phyloP scores from a whole-genome alignment of 2,329 filamentous ascomycete species.

The Shiraia sp. region DNA sequence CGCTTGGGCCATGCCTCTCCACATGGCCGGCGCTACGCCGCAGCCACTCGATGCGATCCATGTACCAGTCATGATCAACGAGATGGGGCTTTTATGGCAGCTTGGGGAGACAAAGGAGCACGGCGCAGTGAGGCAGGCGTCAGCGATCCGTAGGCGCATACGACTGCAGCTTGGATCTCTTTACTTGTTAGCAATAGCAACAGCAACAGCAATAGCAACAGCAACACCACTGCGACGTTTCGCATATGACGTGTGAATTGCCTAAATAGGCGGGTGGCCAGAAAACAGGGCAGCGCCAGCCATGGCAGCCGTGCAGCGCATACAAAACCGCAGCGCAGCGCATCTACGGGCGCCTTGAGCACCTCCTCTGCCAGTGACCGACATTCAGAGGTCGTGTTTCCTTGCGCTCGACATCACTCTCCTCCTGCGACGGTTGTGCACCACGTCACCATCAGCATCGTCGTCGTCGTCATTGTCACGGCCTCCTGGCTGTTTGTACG shows the following conservation, averaged over 20 bases:
- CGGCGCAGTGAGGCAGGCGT: too few relatives aligned
- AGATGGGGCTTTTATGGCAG: too few relatives aligned
- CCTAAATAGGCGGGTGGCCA: too few relatives aligned
- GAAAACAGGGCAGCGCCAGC: constrained; percentile 39
- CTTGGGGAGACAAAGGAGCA: neutral
- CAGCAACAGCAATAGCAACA: too few relatives aligned
- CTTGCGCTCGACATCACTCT: constrained; percentile 41
- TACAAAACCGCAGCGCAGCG: constrained; percentile 39
- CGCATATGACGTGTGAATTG: too few relatives aligned
- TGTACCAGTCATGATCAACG: too few relatives aligned
- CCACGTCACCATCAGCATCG: too few relatives aligned
- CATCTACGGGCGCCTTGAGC: constrained; percentile 32
- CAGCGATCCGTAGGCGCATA: too few relatives aligned
- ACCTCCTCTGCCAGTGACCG: constrained; percentile 42
- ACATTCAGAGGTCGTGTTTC: constrained; percentile 42
- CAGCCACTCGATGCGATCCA: constrained; percentile 31
- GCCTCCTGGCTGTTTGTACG: constrained; percentile 24
- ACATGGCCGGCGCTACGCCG: constrained; percentile 35
- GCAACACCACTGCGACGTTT: too few relatives aligned
- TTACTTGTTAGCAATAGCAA: too few relatives aligned
- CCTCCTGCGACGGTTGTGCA: constrained; percentile 28
- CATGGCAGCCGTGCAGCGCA: constrained; percentile 29
- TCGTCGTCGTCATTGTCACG: constrained; percentile 27
- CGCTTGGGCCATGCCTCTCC: constrained; percentile 6
- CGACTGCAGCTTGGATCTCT: too few relatives aligned